Percentiles rank a stretch among this genome's conserved stretches.
Conservation (phyloP, 176 grass and related monocot genomes). For the Metroxylon sagu region DNA sequence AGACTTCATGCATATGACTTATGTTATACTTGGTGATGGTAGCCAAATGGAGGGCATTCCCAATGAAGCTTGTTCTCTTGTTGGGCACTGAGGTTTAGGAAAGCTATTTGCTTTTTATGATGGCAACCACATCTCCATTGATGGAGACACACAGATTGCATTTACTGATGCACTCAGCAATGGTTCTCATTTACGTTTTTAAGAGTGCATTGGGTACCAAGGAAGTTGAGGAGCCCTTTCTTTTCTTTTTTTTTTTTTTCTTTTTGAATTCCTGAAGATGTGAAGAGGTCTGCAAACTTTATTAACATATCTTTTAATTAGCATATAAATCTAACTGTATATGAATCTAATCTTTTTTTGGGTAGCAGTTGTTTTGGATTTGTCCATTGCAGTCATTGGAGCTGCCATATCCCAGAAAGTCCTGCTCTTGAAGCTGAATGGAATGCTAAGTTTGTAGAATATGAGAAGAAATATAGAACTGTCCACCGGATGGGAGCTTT, state of each 20-base stretch:
- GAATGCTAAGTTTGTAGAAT: slow-evolving; percentile 74
- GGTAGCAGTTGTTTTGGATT: too few relatives aligned
- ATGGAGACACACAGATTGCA: slow-evolving; percentile 86
- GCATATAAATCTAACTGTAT: slow-evolving; percentile 7
- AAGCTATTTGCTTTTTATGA: slow-evolving; percentile 96
- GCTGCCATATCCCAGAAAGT: slow-evolving; percentile 53
- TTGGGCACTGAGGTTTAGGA: slow-evolving; percentile 91
- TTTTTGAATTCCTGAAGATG: slow-evolving; percentile 91
- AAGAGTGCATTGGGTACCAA: slow-evolving; percentile 72
- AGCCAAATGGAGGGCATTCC: slow-evolving; percentile 95
- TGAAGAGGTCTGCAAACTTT: slow-evolving; percentile 64
- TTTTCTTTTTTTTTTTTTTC: slow-evolving; percentile 73
- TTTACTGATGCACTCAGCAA: slow-evolving; percentile 60
- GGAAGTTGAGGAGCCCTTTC: slow-evolving; percentile 55
- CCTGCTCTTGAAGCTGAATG: slow-evolving; percentile 70
- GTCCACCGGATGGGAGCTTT: slow-evolving; percentile 51
- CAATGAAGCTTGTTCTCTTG: slow-evolving; percentile 76
- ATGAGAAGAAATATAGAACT: slow-evolving; percentile 94
- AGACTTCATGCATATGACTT: slow-evolving; percentile 5
- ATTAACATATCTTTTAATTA: neutral
- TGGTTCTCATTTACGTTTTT: too few relatives aligned
- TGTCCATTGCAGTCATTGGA: slow-evolving; percentile 66
- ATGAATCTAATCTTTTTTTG: neutral
- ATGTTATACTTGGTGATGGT: slow-evolving; percentile 82
- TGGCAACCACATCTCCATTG: slow-evolving; percentile 98